Evolutionary conservation across 495 filamentous ascomycete genomes (phyloP).

Genomic region (Hyaloscypha finlandica): DNA sequence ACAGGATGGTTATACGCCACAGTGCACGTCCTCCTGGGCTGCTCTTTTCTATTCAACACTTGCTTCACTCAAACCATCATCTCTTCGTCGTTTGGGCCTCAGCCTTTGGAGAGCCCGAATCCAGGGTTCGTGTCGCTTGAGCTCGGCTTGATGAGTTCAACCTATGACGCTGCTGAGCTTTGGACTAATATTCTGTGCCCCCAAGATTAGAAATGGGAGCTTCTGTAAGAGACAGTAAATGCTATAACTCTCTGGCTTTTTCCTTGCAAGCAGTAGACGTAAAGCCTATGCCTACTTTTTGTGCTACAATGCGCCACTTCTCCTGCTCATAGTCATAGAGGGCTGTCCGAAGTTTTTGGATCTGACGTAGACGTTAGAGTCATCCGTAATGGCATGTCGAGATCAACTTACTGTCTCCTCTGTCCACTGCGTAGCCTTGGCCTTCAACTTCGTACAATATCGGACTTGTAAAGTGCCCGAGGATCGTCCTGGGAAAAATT

Average conservation of each 20-base stretch:
- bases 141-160: too few relatives aligned
- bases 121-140: too few relatives aligned
- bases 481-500: too few relatives aligned
- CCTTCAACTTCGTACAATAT: constrained; percentile 92
- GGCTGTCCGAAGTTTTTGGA: constrained; percentile 74
- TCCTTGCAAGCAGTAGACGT: constrained; percentile 83
- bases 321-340: constrained; percentile 88
- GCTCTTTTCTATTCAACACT: too few relatives aligned
- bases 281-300: constrained; percentile 83
- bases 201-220: constrained; percentile 53
- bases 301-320: constrained; percentile 83
- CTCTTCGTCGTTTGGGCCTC: too few relatives aligned
- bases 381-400: not conserved
- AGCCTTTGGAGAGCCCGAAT: too few relatives aligned
- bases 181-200: constrained; percentile 36
- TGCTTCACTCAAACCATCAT: too few relatives aligned
- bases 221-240: constrained; percentile 54
- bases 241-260: constrained; percentile 67
- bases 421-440: constrained; percentile 86
- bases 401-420: constrained; percentile 74
- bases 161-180: too few relatives aligned
- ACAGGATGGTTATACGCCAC: too few relatives aligned
- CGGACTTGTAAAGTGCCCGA: constrained; percentile 89
- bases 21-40: too few relatives aligned
- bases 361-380: constrained; percentile 47